Evolutionary conservation across 805 yeast species (phyloP), one percentile per base, ranked within the genome.

Genomic region (Cyberlindnera xishuangbannaensis): DNA sequence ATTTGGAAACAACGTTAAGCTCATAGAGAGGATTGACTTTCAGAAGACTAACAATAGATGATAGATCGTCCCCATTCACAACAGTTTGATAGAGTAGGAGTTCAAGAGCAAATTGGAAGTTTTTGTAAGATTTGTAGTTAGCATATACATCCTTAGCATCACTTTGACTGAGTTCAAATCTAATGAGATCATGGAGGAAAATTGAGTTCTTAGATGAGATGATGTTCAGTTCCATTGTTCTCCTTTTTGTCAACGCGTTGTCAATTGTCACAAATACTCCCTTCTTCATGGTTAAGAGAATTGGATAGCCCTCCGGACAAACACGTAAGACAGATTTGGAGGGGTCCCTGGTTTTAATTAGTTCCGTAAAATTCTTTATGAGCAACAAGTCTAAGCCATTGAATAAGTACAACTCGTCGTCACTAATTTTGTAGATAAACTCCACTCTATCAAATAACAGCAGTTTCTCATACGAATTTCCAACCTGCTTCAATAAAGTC

Each of bases 31-130:
- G 48, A 30, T 50, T 48, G 7, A 43, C 26, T 25, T 48, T 44
- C 15, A 59, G 39, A 18, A 55, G 27, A 6, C 39, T 25, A 13
- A 53, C 36, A 8, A 51, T 27, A 4, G 41, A 24, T n/a, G 44
- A 19, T 7, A 38, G 25, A 22, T 51, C 50, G 7, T 37, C 44
- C 13, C 46, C 51, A 27, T 45, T 41, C 2, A 46, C 33, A 6
- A 51, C 40, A 1, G 45, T 43, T 33, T 65, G 62, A 42, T 67
- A 69, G 9, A 71, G 50, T 12, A 71, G 40, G 15, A 71, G 46
- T 38, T 71, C 76, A 27, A 71, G 48, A 33, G 73, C 63, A 45
- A 69, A 69, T 26, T 59, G 58, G 41, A 62, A 69, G 10, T 48
- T 45, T 17, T 55, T 44, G 40, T 63, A 69, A 31, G 55, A 58